Conservation (phyloP, 1,139 yeast species). For the Pneumocystis carinii region DNA sequence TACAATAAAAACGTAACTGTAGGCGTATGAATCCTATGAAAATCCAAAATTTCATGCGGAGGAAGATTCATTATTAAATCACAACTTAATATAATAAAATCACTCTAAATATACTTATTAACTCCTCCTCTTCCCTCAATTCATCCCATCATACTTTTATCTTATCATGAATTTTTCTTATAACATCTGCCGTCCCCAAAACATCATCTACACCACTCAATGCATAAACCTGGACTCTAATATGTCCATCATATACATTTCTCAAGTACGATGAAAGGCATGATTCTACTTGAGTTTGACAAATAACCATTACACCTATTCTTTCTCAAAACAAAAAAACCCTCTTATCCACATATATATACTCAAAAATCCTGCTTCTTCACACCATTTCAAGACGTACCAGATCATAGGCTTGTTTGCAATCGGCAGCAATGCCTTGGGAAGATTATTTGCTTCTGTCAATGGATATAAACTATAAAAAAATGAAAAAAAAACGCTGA, state of each 20-base stretch:
- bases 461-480: conserved; percentile 8
- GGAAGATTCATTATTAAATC: conserved; percentile 86
- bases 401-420: conserved; percentile 85
- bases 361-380: conserved; percentile 53
- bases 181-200: conserved; percentile 37
- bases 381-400: conserved; percentile 87
- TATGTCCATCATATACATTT: conserved; percentile 13
- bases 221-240: conserved; percentile 13
- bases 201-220: conserved; percentile 12
- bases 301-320: conserved; percentile 35
- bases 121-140: too few relatives aligned
- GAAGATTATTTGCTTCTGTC: conserved; percentile 20
- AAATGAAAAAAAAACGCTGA: not conserved
- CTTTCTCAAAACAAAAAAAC: not conserved
- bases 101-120: conserved; percentile 21
- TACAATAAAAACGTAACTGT: conserved; percentile 8
- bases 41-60: conserved; percentile 75
- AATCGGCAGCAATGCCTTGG: conserved; percentile 77
- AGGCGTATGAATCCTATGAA: conserved; percentile 37
- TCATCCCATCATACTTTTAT: conserved; percentile 19
- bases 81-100: conserved; percentile 76
- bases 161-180: conserved; percentile 24
- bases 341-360: conserved; percentile 23
- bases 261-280: conserved; percentile 14
- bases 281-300: conserved; percentile 29